A percentile compares a stretch with the other conserved stretches of the same genome.
These are phyloP conservation scores for Albugo candida DNA, from an alignment of 352 stramenopile genomes.

Conservation along the genomic window DNA sequence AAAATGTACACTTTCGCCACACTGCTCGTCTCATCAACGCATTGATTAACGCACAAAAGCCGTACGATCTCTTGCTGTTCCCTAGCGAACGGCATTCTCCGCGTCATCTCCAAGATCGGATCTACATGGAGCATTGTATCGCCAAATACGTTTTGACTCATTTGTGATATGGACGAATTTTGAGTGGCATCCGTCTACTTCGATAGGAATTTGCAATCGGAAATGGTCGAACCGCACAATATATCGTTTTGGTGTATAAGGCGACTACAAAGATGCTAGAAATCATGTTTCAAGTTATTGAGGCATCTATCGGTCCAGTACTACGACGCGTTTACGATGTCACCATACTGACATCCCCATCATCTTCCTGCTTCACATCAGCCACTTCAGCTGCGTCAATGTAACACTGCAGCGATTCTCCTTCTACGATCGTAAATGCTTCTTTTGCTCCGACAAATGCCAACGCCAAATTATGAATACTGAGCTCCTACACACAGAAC, in stretches of 20 bases:
- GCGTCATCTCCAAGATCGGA: conserved; percentile 77
- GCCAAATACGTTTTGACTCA: conserved; percentile 62
- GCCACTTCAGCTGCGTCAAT: conserved; percentile 76
- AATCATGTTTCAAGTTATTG: too few relatives aligned
- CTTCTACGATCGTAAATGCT: conserved; percentile 88
- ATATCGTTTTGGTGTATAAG: neutral
- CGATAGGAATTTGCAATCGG: neutral
- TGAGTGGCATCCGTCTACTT: too few relatives aligned
- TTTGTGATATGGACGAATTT: conserved; percentile 18
- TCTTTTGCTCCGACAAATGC: conserved; percentile 88
- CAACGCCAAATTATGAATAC: conserved; percentile 82
- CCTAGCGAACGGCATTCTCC: conserved; percentile 92
- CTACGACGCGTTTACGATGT: too few relatives aligned
- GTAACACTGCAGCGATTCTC: conserved; percentile 85
- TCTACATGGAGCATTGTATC: conserved; percentile 93
- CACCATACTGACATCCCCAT: conserved; percentile 59
- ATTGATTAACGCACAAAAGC: conserved; percentile 85
- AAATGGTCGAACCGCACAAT: neutral
- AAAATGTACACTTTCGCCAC: conserved; percentile 98
- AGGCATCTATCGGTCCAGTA: too few relatives aligned
- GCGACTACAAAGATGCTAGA: neutral
- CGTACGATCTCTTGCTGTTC: conserved; percentile 94
- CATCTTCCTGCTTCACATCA: conserved; percentile 53
- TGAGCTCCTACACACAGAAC: conserved; percentile 58
- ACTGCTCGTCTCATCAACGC: conserved; percentile 92